Evolutionary conservation across 768 basidiomycete species (phyloP), one percentile per base, ranked within the genome.

Genomic region (Kwoniella mangroviensis): DNA sequence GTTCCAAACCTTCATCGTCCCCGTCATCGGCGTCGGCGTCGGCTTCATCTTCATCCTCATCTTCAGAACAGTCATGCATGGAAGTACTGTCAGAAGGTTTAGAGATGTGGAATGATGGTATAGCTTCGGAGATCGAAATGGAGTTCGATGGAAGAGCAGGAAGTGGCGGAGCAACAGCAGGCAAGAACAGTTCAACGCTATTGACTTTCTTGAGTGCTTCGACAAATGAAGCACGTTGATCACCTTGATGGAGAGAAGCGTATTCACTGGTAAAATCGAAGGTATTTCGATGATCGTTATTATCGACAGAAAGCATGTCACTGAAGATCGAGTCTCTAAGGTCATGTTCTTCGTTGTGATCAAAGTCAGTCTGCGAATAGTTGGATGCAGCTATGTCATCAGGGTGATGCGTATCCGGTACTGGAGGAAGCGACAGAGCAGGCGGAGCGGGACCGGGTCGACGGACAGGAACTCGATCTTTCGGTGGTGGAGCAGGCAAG

Each of bases 211-310:
- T 43, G 17, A 69, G 21, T 11, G 79, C 76, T 45, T 77, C 80
- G 0, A 83, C 69, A 61, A 83, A 83, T 19, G 76, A 78, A 15
- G 72, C 72, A 3, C 82, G 65, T 9, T 73, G 65, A 24, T 60
- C 63, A 28, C 76, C 79, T 59, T 67, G 69, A 49, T 78, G 76
- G 10, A 83, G 73, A 26, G 67, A 43, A 28, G 72, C 74, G 56
- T 79, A 80, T 54, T 83, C 82, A 19, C 66, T 65, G 2, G 82
- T 81, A 56, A 83, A 83, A 68, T 83, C 82, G 67, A 83, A 83
- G 1, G 76, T 76, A 28, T 66, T 70, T 26, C 80, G 70, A 55
- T 62, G 54, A 2, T 72, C 67, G 13, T 63, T 70, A 17, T 69
- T 73, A 5, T 11, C 51, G 28, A 67, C 68, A 4, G 75, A 57